Evolutionary conservation across 495 filamentous ascomycete species (phyloP).

Genomic region (Podospora conica): DNA sequence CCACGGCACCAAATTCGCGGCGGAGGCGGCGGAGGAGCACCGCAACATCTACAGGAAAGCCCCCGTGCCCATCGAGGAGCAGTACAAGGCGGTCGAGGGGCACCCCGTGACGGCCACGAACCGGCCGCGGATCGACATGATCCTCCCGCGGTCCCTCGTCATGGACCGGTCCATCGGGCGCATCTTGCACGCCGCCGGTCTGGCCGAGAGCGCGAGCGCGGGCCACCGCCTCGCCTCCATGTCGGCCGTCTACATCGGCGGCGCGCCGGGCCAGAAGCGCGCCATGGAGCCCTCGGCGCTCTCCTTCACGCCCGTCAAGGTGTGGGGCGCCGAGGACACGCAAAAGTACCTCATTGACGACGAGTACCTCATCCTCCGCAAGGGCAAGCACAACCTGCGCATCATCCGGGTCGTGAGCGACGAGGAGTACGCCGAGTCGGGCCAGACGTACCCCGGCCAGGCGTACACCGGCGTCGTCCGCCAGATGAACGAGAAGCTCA

Average conservation of each 20-base stretch:
- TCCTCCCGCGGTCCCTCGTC: slow-evolving; percentile 61
- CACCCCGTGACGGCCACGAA: slow-evolving; percentile 42
- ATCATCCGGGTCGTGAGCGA: slow-evolving; percentile 67
- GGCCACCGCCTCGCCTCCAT: slow-evolving; percentile 57
- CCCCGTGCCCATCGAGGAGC: not conserved
- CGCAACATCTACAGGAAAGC: slow-evolving; percentile 46
- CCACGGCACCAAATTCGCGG: slow-evolving; percentile 59
- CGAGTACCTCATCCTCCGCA: slow-evolving; percentile 59
- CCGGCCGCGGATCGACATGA: slow-evolving; percentile 48
- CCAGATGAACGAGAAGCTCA: slow-evolving; percentile 22
- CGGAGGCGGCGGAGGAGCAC: slow-evolving; percentile 52
- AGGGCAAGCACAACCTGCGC: slow-evolving; percentile 76
- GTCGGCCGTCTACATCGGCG: slow-evolving; percentile 61
- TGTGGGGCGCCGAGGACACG: slow-evolving; percentile 53
- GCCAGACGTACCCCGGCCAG: slow-evolving; percentile 41
- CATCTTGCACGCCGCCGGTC: slow-evolving; percentile 61
- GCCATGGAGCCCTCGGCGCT: slow-evolving; percentile 51
- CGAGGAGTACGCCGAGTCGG: slow-evolving; percentile 51
- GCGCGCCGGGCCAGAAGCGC: slow-evolving; percentile 40
- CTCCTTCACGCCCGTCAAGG: slow-evolving; percentile 55
- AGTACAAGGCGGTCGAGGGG: slow-evolving; percentile 12
- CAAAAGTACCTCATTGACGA: slow-evolving; percentile 57
- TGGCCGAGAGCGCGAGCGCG: slow-evolving; percentile 58
- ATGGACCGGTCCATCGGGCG: slow-evolving; percentile 54
- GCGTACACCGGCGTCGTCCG: slow-evolving; percentile 34